These are phyloP conservation scores for Cryptococcus sp. DNA, from an alignment of 1,284 basidiomycete genomes.

Conservation along the genomic window DNA sequence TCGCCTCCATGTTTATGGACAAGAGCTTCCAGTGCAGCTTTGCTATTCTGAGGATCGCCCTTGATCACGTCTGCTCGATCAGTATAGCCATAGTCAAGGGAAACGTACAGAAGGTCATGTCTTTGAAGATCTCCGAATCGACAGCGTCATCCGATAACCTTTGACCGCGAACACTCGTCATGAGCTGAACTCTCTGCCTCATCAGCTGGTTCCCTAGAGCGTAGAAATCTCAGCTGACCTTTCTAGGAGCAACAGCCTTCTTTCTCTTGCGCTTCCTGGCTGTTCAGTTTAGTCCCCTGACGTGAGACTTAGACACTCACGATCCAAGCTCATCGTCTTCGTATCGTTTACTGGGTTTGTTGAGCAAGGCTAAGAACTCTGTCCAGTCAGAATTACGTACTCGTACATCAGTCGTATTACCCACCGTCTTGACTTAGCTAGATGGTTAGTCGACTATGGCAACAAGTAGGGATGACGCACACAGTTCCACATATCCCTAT, in stretches of 20 bases:
- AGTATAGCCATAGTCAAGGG: not conserved
- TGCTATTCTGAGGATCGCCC: constrained; percentile 48
- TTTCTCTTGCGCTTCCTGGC: constrained; percentile 7
- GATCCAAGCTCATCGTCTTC: constrained; percentile 35
- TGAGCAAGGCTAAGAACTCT: constrained; percentile 35
- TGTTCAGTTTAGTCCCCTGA: not conserved
- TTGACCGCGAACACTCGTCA: constrained; percentile 63
- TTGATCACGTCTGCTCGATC: constrained; percentile 58
- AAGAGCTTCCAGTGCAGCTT: constrained; percentile 42
- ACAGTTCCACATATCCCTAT: constrained; percentile 46
- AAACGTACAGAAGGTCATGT: constrained; percentile 68
- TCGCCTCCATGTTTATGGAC: constrained; percentile 73
- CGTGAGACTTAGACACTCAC: constrained; percentile 17
- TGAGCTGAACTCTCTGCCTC: constrained; percentile 54
- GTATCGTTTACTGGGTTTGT: constrained; percentile 37
- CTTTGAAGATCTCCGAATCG: constrained; percentile 64
- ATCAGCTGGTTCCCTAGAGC: not conserved
- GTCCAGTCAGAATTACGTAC: not conserved
- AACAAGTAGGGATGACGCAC: constrained; percentile 17
- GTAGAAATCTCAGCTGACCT: constrained; percentile 7
- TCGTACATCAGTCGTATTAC: not conserved
- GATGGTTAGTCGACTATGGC: not conserved
- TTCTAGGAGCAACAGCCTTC: constrained; percentile 22
- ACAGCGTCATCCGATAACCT: constrained; percentile 58
- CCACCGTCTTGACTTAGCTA: constrained; percentile 37